phyloP scores from a whole-genome alignment of 1,284 basidiomycete species.

The Trichosporon inkin region DNA sequence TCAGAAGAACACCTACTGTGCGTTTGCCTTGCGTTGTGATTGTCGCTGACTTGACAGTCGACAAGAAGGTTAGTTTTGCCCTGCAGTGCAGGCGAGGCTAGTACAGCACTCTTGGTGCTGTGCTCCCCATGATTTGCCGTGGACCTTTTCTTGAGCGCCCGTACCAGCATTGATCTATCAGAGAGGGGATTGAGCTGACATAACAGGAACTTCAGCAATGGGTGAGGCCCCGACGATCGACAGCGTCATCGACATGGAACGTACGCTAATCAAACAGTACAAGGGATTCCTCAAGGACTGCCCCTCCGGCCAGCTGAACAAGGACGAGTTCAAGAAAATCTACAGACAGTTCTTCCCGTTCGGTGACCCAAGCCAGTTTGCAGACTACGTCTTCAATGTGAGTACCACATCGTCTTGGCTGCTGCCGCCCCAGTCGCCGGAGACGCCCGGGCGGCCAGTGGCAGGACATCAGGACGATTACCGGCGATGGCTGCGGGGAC shows the following conservation, averaged over 20 bases:
- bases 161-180: not conserved
- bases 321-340: slow-evolving; percentile 93
- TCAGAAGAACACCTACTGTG: slow-evolving; percentile 98
- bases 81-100: no score
- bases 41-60: slow-evolving; percentile 60
- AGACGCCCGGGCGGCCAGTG: no score
- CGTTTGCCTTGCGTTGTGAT: slow-evolving; percentile 43
- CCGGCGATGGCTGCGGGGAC: no score
- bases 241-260: slow-evolving; percentile 34
- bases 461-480: no score
- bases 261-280: slow-evolving; percentile 59
- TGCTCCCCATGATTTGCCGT: no score
- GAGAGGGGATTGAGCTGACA: slow-evolving; percentile 7
- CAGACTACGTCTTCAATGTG: slow-evolving; percentile 94
- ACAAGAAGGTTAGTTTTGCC: slow-evolving; percentile 66
- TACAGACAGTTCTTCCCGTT: slow-evolving; percentile 99
- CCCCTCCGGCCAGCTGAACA: slow-evolving; percentile 93
- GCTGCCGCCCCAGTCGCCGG: no score
- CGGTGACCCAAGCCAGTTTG: slow-evolving; percentile 93
- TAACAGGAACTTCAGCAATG: slow-evolving; percentile 91
- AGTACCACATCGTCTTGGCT: slow-evolving; percentile 6
- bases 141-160: not conserved
- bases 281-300: slow-evolving; percentile 99
- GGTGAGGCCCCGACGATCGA: slow-evolving; percentile 43
- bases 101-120: no score